phyloP scores from a whole-genome alignment of 306 rosid species.

The Trichosanthes truncata region DNA sequence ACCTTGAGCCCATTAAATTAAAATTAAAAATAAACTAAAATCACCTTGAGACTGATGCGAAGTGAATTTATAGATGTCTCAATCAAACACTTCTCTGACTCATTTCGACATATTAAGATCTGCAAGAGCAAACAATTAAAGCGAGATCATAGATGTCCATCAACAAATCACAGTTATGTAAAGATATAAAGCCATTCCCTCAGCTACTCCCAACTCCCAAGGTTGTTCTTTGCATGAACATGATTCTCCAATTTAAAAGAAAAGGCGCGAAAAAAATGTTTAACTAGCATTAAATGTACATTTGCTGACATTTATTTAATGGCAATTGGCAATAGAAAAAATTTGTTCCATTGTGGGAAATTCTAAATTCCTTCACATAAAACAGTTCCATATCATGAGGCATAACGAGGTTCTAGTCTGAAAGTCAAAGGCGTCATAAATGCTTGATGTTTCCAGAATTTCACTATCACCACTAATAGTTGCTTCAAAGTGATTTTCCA shows the following conservation, averaged over 20 bases:
- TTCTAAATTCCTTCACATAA: neutral
- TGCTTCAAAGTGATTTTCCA: neutral
- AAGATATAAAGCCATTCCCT: neutral
- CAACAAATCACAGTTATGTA: neutral
- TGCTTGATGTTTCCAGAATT: neutral
- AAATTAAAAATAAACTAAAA: neutral
- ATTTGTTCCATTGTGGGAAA: neutral
- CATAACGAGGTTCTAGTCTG: neutral
- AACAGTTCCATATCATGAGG: neutral
- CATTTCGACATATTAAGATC: slow-evolving; percentile 92
- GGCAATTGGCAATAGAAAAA: neutral
- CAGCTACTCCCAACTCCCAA: neutral
- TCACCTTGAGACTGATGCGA: slow-evolving; percentile 93
- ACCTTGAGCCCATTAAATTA: neutral
- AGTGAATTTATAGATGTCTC: slow-evolving; percentile 96
- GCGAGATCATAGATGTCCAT: slow-evolving; percentile 6
- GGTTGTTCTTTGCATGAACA: neutral
- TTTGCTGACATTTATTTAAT: neutral
- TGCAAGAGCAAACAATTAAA: slow-evolving; percentile 19
- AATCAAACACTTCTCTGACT: slow-evolving; percentile 87
- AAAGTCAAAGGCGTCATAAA: neutral
- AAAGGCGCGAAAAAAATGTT: neutral
- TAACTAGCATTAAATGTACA: neutral
- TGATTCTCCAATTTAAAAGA: neutral
- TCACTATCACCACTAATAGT: neutral